Percentiles rank a stretch among this genome's conserved stretches.
Conservation (phyloP, 2,329 filamentous ascomycete species). For the Alternaria viburni region DNA sequence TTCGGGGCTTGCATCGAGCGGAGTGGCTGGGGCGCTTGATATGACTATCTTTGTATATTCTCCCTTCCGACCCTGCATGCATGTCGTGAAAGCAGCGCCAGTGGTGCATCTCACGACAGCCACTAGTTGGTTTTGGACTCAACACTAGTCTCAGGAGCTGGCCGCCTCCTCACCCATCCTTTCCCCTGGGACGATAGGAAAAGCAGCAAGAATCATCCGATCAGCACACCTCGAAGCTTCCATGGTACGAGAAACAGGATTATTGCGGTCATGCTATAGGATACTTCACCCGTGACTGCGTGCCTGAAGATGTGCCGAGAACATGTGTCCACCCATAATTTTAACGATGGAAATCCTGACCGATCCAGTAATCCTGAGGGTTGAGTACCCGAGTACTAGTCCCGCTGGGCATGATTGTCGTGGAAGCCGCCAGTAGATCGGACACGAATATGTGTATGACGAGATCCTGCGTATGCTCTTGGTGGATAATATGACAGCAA, state of each 20-base stretch:
- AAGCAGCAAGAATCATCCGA: slow-evolving; percentile 4
- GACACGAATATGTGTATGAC: slow-evolving; percentile 22
- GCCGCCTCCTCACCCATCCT: not conserved
- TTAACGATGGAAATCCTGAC: not conserved
- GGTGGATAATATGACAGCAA: slow-evolving; percentile 7
- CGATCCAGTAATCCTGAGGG: not conserved
- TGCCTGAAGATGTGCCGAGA: not conserved
- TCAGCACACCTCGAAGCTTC: not conserved
- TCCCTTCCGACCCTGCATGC: slow-evolving; percentile 3
- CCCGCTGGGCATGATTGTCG: slow-evolving; percentile 1
- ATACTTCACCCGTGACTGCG: slow-evolving; percentile 1
- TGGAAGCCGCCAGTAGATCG: slow-evolving; percentile 11
- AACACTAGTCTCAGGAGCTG: not conserved
- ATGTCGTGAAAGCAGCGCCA: not conserved
- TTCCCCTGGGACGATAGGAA: not conserved
- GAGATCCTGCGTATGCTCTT: slow-evolving; percentile 20
- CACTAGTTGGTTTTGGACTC: not conserved
- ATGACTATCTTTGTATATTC: slow-evolving; percentile 3
- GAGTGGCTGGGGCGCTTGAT: not conserved
- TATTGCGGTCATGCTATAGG: not conserved
- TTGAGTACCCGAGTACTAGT: slow-evolving; percentile 1
- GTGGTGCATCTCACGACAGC: not conserved
- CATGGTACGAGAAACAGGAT: slow-evolving; percentile 2
- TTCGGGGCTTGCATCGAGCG: slow-evolving; percentile 1
- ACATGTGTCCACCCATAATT: not conserved